Evolutionary conservation across 805 yeast species (phyloP).

Genomic region (Metschnikowia reukaufii): DNA sequence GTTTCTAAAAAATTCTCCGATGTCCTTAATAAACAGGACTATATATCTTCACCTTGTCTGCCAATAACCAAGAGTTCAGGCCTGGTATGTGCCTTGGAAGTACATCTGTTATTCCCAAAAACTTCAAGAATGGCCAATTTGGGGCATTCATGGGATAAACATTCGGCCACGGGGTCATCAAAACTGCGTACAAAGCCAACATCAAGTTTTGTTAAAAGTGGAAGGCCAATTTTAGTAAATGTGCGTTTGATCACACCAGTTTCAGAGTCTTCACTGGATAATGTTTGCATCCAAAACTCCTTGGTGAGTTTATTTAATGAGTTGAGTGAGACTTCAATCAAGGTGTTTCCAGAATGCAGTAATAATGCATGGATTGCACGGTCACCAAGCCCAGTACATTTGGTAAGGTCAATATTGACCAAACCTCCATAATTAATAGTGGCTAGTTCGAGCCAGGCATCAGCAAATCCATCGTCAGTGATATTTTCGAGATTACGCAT

Average conservation of each 20-base stretch:
- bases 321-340: slow-evolving; percentile 71
- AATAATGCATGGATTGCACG: slow-evolving; percentile 58
- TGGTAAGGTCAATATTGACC: slow-evolving; percentile 55
- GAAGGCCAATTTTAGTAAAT: slow-evolving; percentile 36
- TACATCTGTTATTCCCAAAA: slow-evolving; percentile 73
- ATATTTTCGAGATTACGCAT: slow-evolving; percentile 60
- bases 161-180: slow-evolving; percentile 65
- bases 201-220: slow-evolving; percentile 67
- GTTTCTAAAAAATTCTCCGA: too few relatives aligned
- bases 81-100: slow-evolving; percentile 52
- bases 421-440: slow-evolving; percentile 53
- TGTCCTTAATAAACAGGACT: too few relatives aligned
- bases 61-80: slow-evolving; percentile 67
- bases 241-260: background rate
- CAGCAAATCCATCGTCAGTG: slow-evolving; percentile 64
- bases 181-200: slow-evolving; percentile 77
- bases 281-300: slow-evolving; percentile 47
- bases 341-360: slow-evolving; percentile 59
- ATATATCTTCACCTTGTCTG: slow-evolving; percentile 44
- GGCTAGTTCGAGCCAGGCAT: slow-evolving; percentile 58
- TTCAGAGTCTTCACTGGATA: slow-evolving; percentile 25
- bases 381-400: slow-evolving; percentile 69
- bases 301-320: slow-evolving; percentile 62
- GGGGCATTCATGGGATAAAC: slow-evolving; percentile 58
- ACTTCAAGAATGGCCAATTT: slow-evolving; percentile 69